Conservation (phyloP, 1,284 basidiomycete genomes). For the Cryptococcus hybrid region DNA sequence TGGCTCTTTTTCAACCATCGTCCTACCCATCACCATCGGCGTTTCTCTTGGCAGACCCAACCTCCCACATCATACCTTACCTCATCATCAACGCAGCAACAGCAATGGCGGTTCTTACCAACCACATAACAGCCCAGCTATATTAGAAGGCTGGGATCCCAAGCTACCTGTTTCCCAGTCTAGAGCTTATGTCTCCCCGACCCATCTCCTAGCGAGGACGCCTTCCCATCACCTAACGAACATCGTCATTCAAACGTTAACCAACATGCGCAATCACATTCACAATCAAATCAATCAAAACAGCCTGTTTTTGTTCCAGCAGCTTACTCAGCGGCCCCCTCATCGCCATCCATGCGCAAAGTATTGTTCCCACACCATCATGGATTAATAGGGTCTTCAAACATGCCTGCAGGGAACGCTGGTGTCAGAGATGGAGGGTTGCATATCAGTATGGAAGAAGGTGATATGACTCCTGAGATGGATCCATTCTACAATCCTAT, state of each 20-base stretch:
- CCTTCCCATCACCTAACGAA: background rate
- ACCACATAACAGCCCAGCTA: no score
- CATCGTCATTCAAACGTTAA: background rate
- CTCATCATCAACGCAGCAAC: no score
- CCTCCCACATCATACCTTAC: constrained; percentile 2
- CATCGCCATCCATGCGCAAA: background rate
- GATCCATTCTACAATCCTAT: constrained; percentile 22
- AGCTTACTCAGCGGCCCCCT: background rate
- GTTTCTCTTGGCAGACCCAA: constrained; percentile 4
- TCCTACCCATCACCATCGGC: background rate
- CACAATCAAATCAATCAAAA: background rate
- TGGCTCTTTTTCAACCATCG: background rate
- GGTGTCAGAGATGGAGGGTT: background rate
- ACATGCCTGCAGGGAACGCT: background rate
- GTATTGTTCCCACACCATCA: constrained; percentile 1
- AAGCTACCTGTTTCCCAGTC: no score
- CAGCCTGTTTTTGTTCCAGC: background rate
- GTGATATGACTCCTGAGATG: background rate
- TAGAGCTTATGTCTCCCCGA: constrained; percentile 5
- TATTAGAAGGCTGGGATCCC: no score
- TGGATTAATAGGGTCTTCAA: background rate
- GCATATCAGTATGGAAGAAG: background rate
- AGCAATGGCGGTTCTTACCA: no score
- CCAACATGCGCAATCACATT: no score
- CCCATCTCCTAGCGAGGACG: constrained; percentile 8